Conservation (phyloP, 2,329 filamentous ascomycete genomes). For the Pseudogymnoascus sp. region DNA sequence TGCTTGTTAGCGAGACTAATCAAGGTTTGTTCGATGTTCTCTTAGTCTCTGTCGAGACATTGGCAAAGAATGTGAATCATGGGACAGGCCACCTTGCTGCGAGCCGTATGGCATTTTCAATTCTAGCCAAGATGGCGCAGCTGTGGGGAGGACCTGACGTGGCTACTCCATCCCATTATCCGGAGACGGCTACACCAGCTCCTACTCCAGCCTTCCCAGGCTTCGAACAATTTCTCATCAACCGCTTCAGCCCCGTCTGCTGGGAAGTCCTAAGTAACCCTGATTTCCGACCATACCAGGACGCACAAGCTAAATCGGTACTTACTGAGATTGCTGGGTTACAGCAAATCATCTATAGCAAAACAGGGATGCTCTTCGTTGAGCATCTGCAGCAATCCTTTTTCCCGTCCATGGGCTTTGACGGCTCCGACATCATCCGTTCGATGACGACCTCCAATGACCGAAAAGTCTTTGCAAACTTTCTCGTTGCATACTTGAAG, state of each 20-base stretch:
- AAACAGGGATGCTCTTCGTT: constrained; percentile 78
- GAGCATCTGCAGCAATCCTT: constrained; percentile 57
- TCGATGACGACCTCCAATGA: constrained; percentile 52
- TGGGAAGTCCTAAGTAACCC: constrained; percentile 81
- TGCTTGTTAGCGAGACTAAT: constrained; percentile 84
- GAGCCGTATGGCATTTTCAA: constrained; percentile 68
- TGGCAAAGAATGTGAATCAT: constrained; percentile 67
- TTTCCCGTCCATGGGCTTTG: constrained; percentile 58
- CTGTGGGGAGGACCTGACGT: constrained; percentile 88
- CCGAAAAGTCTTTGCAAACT: constrained; percentile 56
- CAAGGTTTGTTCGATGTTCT: constrained; percentile 85
- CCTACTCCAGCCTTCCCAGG: constrained; percentile 64
- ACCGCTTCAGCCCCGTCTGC: constrained; percentile 78
- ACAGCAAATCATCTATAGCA: constrained; percentile 83
- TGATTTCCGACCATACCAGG: constrained; percentile 68
- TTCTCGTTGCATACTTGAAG: constrained; percentile 53
- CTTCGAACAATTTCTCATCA: constrained; percentile 86
- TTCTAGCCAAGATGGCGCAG: constrained; percentile 74
- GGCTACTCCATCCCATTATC: constrained; percentile 47
- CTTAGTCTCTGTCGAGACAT: constrained; percentile 75
- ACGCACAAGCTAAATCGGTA: constrained; percentile 83
- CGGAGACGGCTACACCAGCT: constrained; percentile 39
- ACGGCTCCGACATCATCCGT: constrained; percentile 52
- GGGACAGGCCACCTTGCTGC: constrained; percentile 51
- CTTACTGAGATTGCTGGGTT: constrained; percentile 80